These are phyloP conservation scores for Penicillium capsulatum DNA, from an alignment of 2,329 filamentous ascomycete genomes.

Conservation along the genomic window DNA sequence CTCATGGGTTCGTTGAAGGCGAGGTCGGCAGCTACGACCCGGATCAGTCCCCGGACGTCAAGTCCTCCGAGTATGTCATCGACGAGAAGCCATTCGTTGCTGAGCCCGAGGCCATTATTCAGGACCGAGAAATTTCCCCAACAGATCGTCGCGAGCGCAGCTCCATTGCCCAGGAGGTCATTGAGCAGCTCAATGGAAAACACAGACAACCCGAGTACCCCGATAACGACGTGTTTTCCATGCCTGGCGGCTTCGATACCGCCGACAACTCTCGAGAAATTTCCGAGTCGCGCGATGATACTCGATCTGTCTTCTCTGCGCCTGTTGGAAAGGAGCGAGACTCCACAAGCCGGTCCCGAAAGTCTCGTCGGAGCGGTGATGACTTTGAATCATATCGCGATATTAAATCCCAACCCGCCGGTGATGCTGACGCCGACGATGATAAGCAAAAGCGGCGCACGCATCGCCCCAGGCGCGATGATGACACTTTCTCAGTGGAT, in stretches of 20 bases:
- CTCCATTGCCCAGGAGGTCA: slow-evolving; percentile 24
- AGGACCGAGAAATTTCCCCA: slow-evolving; percentile 4
- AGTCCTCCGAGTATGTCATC: slow-evolving; percentile 9
- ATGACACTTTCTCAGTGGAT: neutral
- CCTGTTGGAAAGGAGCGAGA: slow-evolving; percentile 7
- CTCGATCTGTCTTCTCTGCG: slow-evolving; percentile 16
- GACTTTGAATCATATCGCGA: slow-evolving; percentile 22
- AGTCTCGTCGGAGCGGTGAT: slow-evolving; percentile 19
- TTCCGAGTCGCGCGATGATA: slow-evolving; percentile 7
- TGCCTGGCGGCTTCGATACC: slow-evolving; percentile 32
- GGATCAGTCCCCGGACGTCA: slow-evolving; percentile 2
- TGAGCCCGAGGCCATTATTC: slow-evolving; percentile 18
- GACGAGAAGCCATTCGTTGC: slow-evolving; percentile 18
- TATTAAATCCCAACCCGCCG: slow-evolving; percentile 2
- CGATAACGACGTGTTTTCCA: slow-evolving; percentile 25
- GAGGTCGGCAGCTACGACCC: slow-evolving; percentile 45
- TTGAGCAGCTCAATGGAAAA: slow-evolving; percentile 24
- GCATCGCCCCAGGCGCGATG: slow-evolving; percentile 22
- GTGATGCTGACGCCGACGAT: slow-evolving; percentile 12
- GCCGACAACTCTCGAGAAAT: slow-evolving; percentile 9
- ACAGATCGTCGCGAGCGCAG: slow-evolving; percentile 7
- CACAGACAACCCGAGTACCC: slow-evolving; percentile 14
- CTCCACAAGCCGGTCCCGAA: slow-evolving; percentile 15
- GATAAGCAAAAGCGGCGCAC: slow-evolving; percentile 27
- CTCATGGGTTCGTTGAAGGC: slow-evolving; percentile 46